These are phyloP conservation scores for Metrosideros polymorpha DNA, from an alignment of 441 rosid genomes.

Conservation along the genomic window DNA sequence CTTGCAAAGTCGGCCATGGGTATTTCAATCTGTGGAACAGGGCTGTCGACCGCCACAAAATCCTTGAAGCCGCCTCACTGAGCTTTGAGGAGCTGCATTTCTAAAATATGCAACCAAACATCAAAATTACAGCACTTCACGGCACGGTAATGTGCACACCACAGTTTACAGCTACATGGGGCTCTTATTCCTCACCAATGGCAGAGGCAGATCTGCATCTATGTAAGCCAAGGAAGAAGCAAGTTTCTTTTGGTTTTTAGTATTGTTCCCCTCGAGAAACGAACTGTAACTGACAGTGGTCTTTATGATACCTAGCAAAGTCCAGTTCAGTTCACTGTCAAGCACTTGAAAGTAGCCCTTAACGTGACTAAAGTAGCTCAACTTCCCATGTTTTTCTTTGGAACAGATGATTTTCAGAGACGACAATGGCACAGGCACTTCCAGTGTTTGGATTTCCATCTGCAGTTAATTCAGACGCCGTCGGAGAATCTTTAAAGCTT, in stretches of 20 bases:
- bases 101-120: neutral
- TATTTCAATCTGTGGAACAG: no score
- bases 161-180: neutral
- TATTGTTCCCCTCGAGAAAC: neutral
- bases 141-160: neutral
- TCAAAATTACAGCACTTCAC: neutral
- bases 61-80: no score
- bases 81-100: neutral
- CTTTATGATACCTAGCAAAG: neutral
- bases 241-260: neutral
- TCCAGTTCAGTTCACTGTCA: neutral
- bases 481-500: neutral
- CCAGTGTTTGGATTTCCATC: neutral
- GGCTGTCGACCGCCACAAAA: no score
- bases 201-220: neutral
- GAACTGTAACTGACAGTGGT: neutral
- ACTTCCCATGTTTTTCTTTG: neutral
- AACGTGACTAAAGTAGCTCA: neutral
- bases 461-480: neutral
- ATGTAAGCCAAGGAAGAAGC: neutral
- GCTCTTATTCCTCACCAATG: neutral
- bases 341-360: neutral
- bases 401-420: neutral
- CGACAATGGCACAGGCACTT: neutral
- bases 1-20: no score